A percentile compares a stretch with the other conserved stretches of the same genome.
These are phyloP conservation scores for Venturiaceae sp. DNA, from an alignment of 2,329 filamentous ascomycete species.

Conservation along the genomic window DNA sequence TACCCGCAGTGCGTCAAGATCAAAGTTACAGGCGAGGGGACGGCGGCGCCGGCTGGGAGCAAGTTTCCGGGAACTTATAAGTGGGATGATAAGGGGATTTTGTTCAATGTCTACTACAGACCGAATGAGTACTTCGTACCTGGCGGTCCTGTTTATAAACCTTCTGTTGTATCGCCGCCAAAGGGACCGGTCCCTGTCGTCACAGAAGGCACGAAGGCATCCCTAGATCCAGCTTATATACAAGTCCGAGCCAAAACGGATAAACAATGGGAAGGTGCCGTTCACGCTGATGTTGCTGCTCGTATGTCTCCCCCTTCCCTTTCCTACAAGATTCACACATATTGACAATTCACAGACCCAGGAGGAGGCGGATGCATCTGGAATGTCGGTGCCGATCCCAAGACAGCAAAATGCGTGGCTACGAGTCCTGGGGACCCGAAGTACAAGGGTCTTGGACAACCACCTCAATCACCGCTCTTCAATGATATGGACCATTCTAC, in stretches of 20 bases:
- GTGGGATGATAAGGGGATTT: neutral
- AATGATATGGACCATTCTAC: neutral
- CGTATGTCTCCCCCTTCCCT: neutral
- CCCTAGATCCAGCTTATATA: neutral
- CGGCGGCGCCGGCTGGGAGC: neutral
- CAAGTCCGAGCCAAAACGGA: neutral
- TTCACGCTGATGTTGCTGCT: neutral
- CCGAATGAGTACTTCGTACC: neutral
- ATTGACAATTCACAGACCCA: neutral
- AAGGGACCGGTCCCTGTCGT: neutral
- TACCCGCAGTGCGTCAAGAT: conserved; percentile 40
- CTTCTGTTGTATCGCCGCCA: neutral
- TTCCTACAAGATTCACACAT: neutral
- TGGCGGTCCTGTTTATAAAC: neutral
- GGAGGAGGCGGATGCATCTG: neutral
- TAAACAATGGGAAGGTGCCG: neutral
- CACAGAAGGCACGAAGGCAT: neutral
- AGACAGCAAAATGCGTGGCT: neutral
- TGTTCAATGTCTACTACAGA: neutral
- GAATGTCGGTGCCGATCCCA: neutral
- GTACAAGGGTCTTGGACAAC: neutral
- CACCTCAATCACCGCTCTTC: neutral
- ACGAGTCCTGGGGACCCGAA: neutral
- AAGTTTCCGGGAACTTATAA: neutral
- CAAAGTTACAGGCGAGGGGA: neutral